Conservation (phyloP, 441 rosid genomes). For the Pelargonium australe region DNA sequence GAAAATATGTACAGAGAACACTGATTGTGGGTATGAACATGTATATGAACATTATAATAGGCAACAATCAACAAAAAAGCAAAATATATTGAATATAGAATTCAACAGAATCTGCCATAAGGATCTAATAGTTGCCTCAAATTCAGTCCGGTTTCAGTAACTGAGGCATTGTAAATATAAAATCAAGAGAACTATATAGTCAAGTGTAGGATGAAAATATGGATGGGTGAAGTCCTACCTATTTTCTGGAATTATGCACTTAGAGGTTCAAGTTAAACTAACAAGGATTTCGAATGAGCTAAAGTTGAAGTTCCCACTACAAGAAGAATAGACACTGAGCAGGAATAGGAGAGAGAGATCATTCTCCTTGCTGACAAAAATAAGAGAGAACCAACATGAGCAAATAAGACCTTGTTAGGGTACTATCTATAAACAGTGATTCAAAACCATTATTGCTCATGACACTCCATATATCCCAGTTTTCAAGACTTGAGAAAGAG, state of each 20-base stretch:
- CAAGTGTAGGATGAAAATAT: background rate
- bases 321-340: background rate
- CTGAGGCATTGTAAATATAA: background rate
- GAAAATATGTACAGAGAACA: background rate
- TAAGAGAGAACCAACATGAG: background rate
- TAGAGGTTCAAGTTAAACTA: background rate
- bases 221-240: slow-evolving; percentile 1
- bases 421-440: background rate
- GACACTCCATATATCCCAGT: background rate
- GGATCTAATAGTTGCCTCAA: background rate
- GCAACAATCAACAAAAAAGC: background rate
- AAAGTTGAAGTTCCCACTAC: background rate
- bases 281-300: background rate
- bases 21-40: background rate
- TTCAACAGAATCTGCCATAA: background rate
- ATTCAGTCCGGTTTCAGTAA: background rate
- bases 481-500: slow-evolving; percentile 2
- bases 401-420: background rate
- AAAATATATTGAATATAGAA: background rate
- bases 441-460: background rate
- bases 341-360: background rate
- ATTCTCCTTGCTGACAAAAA: background rate
- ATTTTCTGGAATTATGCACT: background rate
- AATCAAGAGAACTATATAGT: background rate
- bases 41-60: background rate